Evolutionary conservation across 2,329 filamentous ascomycete genomes (phyloP), one percentile per base, ranked within the genome.

Genomic region (Aspergillus arachidicola): DNA sequence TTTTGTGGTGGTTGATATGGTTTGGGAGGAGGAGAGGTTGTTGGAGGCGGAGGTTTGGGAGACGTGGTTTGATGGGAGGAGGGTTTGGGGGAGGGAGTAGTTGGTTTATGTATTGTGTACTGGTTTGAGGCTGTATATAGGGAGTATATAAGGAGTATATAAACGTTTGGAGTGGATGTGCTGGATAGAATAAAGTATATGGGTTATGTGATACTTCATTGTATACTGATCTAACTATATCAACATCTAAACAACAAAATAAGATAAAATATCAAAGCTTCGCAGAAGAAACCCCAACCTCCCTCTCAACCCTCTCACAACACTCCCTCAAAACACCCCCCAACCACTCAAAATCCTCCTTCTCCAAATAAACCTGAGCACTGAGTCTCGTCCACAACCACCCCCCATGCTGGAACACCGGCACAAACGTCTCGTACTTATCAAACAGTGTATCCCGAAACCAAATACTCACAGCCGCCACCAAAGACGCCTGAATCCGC

Each of bases 341-440:
- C 4, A 85, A 84, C 85, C 86, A 91, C 73, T 90, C 86, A 72
- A 95, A 97, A 76, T 97, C 93, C 14, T 83, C 83, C 67, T 89
- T 75, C 30, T 92, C 92, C n/a, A 97, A 78, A 74, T 95, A 98
- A 0, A 95, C 85, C 82, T 97, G 93, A 16, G 87, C 92, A 73
- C 91, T 93, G 55, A 96, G 72, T 56, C 94, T 82, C 0, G 85
- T 82, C 91, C 91, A 97, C 74, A 89, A 85, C 59, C 83, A 82
- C 0, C 84, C 85, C 0, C 79, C 83, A 68, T 93, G 87, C 10
- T 84, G 76, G 62, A 87, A 87, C 3, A 91, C 73, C 1, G 89
- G 83, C 58, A 95, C 78, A 71, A 92, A 94, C 0, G 93, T 95
- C 60, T 89, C 83, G 75, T 88, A 86, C n/a, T 89, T 85, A 0